Conservation (phyloP, 1,284 basidiomycete species). For the Rhodotorula glutinis region DNA sequence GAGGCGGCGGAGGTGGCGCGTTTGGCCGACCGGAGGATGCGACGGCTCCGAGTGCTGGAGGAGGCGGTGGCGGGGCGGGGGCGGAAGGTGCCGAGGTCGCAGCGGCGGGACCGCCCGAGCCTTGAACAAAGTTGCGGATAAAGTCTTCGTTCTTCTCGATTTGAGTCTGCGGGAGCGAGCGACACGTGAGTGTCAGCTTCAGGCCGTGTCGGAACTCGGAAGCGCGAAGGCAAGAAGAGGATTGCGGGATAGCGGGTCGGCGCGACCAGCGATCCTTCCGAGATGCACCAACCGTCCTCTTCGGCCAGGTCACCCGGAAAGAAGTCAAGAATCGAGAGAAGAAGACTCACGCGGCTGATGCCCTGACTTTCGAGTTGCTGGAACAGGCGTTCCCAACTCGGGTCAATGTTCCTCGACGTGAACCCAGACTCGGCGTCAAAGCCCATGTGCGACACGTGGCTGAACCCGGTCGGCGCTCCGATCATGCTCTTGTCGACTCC, state of each 20-base stretch:
- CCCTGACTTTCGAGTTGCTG: conserved; percentile 68
- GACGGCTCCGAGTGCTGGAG: neutral
- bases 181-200: too few species aligned
- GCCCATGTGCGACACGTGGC: conserved; percentile 93
- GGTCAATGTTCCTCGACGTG: conserved; percentile 82
- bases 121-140: conserved; percentile 40
- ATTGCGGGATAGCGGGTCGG: too few species aligned
- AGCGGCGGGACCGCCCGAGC: conserved; percentile 30
- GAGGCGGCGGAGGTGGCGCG: conserved; percentile 7
- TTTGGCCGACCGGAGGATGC: neutral
- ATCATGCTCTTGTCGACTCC: conserved; percentile 90
- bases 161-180: conserved; percentile 32
- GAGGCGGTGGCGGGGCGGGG: neutral
- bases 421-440: conserved; percentile 84
- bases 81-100: conserved; percentile 7
- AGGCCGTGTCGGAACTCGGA: too few species aligned
- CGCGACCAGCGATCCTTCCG: too few species aligned
- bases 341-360: conserved; percentile 52
- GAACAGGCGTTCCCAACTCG: conserved; percentile 81
- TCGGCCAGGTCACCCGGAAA: too few species aligned
- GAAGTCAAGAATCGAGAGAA: neutral
- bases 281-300: too few species aligned
- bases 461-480: conserved; percentile 73
- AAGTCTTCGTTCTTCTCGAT: conserved; percentile 40
- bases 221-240: too few species aligned